These are phyloP conservation scores for Lepidium aucheri DNA, from an alignment of 345 rosid genomes.

Conservation along the genomic window DNA sequence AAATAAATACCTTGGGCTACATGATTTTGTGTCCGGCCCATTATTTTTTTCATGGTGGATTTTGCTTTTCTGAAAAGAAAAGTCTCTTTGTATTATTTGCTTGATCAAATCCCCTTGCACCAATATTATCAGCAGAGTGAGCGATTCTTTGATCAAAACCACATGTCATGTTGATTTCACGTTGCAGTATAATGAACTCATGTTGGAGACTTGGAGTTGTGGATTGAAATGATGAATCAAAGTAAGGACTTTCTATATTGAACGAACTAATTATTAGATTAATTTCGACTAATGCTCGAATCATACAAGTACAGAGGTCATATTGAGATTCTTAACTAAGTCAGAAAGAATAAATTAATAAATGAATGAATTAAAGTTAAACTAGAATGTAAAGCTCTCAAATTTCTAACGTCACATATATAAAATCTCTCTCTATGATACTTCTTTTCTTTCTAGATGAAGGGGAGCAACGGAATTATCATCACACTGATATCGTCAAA, in stretches of 20 bases:
- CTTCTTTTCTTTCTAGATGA: conserved; percentile 11
- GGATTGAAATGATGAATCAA: not conserved
- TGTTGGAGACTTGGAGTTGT: too few species aligned
- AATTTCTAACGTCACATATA: conserved; percentile 2
- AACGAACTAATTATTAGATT: conserved; percentile 5
- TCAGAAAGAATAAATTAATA: conserved; percentile 19
- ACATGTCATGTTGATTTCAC: too few species aligned
- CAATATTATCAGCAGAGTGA: too few species aligned
- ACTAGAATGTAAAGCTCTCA: conserved; percentile 1
- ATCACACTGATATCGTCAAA: conserved; percentile 67
- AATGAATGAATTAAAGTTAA: conserved; percentile 14
- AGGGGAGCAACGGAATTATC: conserved; percentile 41
- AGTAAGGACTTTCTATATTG: not conserved
- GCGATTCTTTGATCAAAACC: too few species aligned
- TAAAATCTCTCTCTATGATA: not conserved
- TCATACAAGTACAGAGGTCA: conserved; percentile 22
- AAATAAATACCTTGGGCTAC: too few species aligned
- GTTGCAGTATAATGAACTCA: too few species aligned
- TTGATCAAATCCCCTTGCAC: too few species aligned
- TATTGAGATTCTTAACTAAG: not conserved
- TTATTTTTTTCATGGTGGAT: too few species aligned
- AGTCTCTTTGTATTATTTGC: too few species aligned
- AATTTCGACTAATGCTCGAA: not conserved
- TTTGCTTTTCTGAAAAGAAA: too few species aligned
- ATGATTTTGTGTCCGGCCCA: too few species aligned